A percentile compares a stretch with the other conserved stretches of the same genome.
These are phyloP conservation scores for Arabidopsis hybrid DNA, from an alignment of 441 rosid genomes.

Conservation along the genomic window DNA sequence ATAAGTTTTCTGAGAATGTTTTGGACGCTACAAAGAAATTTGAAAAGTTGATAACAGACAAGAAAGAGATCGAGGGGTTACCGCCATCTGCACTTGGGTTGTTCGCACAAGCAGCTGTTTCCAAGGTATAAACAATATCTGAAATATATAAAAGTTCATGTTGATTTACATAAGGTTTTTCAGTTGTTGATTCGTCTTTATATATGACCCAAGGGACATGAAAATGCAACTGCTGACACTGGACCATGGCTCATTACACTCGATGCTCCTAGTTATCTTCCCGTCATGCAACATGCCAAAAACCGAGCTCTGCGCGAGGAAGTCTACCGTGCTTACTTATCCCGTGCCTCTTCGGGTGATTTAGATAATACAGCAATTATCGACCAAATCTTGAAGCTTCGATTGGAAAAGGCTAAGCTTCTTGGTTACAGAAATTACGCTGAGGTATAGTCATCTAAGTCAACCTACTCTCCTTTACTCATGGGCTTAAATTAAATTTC, in stretches of 20 bases:
- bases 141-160: slow-evolving; percentile 1
- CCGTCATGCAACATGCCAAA: slow-evolving; percentile 89
- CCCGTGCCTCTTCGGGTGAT: slow-evolving; percentile 83
- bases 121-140: slow-evolving; percentile 61
- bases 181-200: slow-evolving; percentile 19
- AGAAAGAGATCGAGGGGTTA: slow-evolving; percentile 84
- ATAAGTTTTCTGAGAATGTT: slow-evolving; percentile 84
- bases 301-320: slow-evolving; percentile 87
- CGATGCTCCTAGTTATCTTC: slow-evolving; percentile 78
- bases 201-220: slow-evolving; percentile 67
- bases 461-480: slow-evolving; percentile 22
- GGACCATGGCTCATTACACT: slow-evolving; percentile 93
- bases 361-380: slow-evolving; percentile 77
- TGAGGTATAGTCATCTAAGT: slow-evolving; percentile 61
- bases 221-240: slow-evolving; percentile 78
- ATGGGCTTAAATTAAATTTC: slow-evolving; percentile 33
- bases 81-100: slow-evolving; percentile 85
- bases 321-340: slow-evolving; percentile 70
- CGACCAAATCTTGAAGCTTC: slow-evolving; percentile 78
- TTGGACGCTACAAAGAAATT: slow-evolving; percentile 92
- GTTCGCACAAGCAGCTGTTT: slow-evolving; percentile 87
- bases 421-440: slow-evolving; percentile 84
- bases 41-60: slow-evolving; percentile 79
- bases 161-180: slow-evolving; percentile 6
- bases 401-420: slow-evolving; percentile 83